Conservation (phyloP, 176 grass and related monocot species). For the Pharus latifolius region DNA sequence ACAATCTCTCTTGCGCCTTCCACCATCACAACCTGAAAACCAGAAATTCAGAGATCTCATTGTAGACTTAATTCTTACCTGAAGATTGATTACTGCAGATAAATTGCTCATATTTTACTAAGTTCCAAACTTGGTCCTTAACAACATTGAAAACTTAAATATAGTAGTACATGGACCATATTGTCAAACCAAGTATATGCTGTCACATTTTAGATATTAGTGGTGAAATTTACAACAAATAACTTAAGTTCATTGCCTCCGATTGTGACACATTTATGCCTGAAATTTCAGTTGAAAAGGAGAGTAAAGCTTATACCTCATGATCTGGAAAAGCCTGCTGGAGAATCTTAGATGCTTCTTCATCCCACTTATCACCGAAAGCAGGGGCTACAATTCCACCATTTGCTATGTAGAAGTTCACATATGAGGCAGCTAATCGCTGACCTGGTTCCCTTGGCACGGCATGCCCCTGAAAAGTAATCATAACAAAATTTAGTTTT, state of each 20-base stretch:
- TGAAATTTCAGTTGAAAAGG: neutral
- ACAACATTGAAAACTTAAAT: too few species aligned
- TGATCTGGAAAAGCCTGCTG: conserved; percentile 48
- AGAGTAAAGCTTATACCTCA: conserved; percentile 27
- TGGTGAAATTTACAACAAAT: neutral
- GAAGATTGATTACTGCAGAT: neutral
- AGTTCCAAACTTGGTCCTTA: too few species aligned
- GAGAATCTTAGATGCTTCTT: conserved; percentile 42
- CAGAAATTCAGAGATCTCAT: neutral
- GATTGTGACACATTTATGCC: neutral
- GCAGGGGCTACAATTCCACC: conserved; percentile 62
- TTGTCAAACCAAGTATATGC: neutral
- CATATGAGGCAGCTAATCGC: conserved; percentile 79
- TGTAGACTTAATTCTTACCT: neutral
- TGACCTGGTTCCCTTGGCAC: conserved; percentile 46
- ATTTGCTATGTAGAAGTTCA: conserved; percentile 83
- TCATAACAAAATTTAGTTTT: neutral
- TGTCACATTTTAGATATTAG: neutral
- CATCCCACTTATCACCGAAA: conserved; percentile 67
- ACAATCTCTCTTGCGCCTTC: conserved; percentile 75
- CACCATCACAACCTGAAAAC: conserved; percentile 68
- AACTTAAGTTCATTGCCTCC: neutral
- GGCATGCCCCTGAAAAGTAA: conserved; percentile 44
- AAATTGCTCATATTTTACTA: neutral
- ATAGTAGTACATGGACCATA: neutral